Evolutionary conservation across 352 stramenopile genomes (phyloP).

Genomic region (Plasmopara halstedii): DNA sequence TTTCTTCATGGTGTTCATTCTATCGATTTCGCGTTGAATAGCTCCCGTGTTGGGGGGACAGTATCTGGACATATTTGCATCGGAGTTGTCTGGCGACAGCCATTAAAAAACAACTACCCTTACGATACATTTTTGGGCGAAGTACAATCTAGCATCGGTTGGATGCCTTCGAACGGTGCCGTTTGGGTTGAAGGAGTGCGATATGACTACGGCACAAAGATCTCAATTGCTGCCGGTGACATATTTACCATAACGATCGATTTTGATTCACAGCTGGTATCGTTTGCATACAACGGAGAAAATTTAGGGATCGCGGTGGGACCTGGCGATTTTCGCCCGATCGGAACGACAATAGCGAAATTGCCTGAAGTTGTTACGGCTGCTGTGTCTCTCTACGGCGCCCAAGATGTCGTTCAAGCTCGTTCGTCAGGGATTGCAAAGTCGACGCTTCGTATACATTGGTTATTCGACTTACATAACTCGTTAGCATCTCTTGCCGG

Average conservation of each 20-base stretch:
- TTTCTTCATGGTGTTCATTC: slow-evolving; percentile 65
- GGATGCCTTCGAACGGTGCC: slow-evolving; percentile 76
- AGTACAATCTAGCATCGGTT: slow-evolving; percentile 50
- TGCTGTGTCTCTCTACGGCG: slow-evolving; percentile 63
- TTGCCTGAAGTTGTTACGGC: slow-evolving; percentile 36
- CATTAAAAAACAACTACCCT: neutral
- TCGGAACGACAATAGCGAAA: slow-evolving; percentile 19
- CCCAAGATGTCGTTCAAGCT: slow-evolving; percentile 67
- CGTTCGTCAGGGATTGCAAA: slow-evolving; percentile 60
- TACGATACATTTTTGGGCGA: slow-evolving; percentile 48
- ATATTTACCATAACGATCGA: slow-evolving; percentile 69
- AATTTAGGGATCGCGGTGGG: slow-evolving; percentile 51
- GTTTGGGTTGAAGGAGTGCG: slow-evolving; percentile 64
- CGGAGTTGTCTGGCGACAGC: slow-evolving; percentile 51
- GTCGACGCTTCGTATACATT: slow-evolving; percentile 75
- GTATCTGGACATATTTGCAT: slow-evolving; percentile 72
- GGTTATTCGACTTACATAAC: slow-evolving; percentile 78
- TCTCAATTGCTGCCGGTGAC: slow-evolving; percentile 47
- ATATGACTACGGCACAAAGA: slow-evolving; percentile 38
- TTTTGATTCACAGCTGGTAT: slow-evolving; percentile 64
- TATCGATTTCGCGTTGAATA: slow-evolving; percentile 76
- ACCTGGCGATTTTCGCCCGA: slow-evolving; percentile 24
- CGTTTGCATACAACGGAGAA: slow-evolving; percentile 66
- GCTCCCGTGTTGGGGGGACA: slow-evolving; percentile 44
- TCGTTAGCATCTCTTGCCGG: slow-evolving; percentile 62